Percentiles rank a stretch among this genome's conserved stretches.
Evolutionary conservation across 352 stramenopile species (phyloP).

Genomic region (Pythium aphanidermatum): DNA sequence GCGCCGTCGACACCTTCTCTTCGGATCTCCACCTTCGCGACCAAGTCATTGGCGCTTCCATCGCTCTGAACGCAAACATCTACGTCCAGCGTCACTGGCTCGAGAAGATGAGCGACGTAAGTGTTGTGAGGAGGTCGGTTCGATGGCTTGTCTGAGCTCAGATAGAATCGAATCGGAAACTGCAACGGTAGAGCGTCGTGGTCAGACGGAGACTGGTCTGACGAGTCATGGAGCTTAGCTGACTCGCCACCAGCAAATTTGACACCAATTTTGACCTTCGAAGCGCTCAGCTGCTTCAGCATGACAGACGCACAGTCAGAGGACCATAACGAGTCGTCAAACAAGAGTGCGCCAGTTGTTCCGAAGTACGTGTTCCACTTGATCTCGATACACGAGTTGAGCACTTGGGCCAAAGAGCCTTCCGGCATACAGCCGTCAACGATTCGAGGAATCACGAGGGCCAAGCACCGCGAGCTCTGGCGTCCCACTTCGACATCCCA

Average conservation of each 20-base stretch:
- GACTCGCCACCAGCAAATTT: not conserved
- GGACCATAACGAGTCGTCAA: slow-evolving; percentile 16
- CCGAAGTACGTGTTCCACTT: slow-evolving; percentile 24
- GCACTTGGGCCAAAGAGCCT: not conserved
- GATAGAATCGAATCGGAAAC: slow-evolving; percentile 21
- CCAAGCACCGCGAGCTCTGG: slow-evolving; percentile 13
- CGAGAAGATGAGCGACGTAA: no score
- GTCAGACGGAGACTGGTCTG: no score
- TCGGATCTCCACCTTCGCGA: slow-evolving; percentile 7
- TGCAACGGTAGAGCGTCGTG: not conserved
- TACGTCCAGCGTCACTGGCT: no score
- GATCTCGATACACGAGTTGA: slow-evolving; percentile 9
- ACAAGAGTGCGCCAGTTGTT: slow-evolving; percentile 9
- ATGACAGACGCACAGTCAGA: not conserved
- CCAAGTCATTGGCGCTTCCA: not conserved
- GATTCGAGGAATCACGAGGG: slow-evolving; percentile 13
- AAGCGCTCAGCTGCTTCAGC: slow-evolving; percentile 1
- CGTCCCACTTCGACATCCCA: slow-evolving; percentile 24
- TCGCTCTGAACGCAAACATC: no score
- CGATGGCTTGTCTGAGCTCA: not conserved
- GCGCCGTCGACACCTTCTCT: slow-evolving; percentile 1
- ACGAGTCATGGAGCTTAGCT: not conserved
- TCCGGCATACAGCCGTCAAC: not conserved
- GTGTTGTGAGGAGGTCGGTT: not conserved
- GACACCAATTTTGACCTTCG: slow-evolving; percentile 3